phyloP scores from a whole-genome alignment of 148 eudicot genomes.

The Heliosperma pusillum region DNA sequence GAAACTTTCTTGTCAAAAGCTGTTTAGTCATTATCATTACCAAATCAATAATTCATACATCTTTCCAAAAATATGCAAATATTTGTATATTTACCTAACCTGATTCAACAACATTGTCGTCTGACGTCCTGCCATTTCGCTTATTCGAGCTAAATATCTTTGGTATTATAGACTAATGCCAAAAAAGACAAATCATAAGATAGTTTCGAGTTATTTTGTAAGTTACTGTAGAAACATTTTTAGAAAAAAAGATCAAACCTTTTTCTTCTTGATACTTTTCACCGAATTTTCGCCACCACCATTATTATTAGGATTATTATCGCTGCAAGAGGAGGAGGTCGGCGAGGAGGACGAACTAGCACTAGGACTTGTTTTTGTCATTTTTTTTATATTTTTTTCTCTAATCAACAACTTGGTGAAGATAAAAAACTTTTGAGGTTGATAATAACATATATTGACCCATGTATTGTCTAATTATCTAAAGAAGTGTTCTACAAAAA shows the following conservation, averaged over 20 bases:
- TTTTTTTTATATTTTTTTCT: background rate
- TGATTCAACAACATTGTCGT: slow-evolving; percentile 41
- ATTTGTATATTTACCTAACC: slow-evolving; percentile 18
- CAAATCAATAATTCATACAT: background rate
- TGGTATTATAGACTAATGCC: slow-evolving; percentile 48
- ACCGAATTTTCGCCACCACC: slow-evolving; percentile 18
- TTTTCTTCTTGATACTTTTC: slow-evolving; percentile 31
- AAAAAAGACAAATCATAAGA: background rate
- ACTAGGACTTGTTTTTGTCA: slow-evolving; percentile 17
- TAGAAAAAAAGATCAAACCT: slow-evolving; percentile 14
- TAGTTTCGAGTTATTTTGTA: background rate
- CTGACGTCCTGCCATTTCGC: slow-evolving; percentile 35
- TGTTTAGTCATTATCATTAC: slow-evolving; percentile 19
- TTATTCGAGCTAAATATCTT: slow-evolving; percentile 57
- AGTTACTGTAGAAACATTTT: background rate
- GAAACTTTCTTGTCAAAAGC: slow-evolving; percentile 38
- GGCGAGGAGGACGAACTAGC: slow-evolving; percentile 21
- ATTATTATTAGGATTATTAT: background rate
- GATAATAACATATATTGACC: background rate
- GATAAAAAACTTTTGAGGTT: background rate
- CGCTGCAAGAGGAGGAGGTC: slow-evolving; percentile 23
- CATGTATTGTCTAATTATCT: background rate
- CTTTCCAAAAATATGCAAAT: background rate
- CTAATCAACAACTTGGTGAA: background rate
- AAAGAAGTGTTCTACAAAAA: background rate